phyloP scores from a whole-genome alignment of 2,329 filamentous ascomycete species.

The Atkinsonella hypoxylon region DNA sequence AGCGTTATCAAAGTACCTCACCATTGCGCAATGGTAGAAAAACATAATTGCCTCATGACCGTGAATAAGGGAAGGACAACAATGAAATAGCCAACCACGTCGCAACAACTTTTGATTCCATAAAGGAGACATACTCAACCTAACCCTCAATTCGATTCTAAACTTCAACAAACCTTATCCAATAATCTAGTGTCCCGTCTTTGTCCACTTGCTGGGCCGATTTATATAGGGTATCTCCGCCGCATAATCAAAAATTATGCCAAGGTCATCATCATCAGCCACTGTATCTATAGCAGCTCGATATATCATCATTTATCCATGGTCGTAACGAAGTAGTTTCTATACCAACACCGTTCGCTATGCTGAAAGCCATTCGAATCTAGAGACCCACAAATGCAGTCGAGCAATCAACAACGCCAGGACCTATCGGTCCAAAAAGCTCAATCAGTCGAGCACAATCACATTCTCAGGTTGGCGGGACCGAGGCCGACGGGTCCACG shows the following conservation, averaged over 20 bases:
- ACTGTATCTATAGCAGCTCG: neutral
- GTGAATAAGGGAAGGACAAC: neutral
- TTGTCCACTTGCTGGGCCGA: neutral
- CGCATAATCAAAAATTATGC: neutral
- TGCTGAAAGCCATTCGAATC: neutral
- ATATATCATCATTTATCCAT: neutral
- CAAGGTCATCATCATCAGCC: neutral
- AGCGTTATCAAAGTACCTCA: neutral
- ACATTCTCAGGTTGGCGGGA: conserved; percentile 16
- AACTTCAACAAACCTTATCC: neutral
- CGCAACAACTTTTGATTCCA: neutral
- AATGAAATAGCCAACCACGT: neutral
- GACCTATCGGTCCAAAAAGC: neutral
- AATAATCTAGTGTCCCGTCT: neutral
- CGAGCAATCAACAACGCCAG: neutral
- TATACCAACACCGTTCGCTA: conserved; percentile 8
- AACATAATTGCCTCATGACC: neutral
- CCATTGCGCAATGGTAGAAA: neutral
- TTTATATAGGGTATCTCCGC: conserved; percentile 3
- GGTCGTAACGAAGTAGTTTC: conserved; percentile 1
- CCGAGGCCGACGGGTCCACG: conserved; percentile 6
- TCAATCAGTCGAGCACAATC: conserved; percentile 20
- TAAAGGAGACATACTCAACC: neutral
- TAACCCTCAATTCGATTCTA: neutral
- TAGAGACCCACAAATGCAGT: neutral